Conservation (phyloP, 129 eudicot species). For the Artemisia argyi region DNA sequence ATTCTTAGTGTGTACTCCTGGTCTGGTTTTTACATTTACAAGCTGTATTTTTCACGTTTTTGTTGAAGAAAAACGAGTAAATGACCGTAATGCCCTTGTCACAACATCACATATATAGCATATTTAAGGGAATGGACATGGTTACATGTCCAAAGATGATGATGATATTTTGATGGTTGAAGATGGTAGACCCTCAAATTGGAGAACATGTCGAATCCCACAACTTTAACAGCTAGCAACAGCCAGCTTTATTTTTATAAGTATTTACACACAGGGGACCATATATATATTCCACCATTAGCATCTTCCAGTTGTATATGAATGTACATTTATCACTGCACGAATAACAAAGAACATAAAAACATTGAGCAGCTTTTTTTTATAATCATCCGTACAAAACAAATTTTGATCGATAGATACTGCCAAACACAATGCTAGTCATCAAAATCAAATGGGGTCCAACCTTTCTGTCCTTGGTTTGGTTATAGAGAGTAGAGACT, state of each 20-base stretch:
- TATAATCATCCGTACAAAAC: conserved; percentile 29
- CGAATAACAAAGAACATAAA: conserved; percentile 4
- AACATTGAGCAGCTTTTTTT: conserved; percentile 22
- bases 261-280: conserved; percentile 17
- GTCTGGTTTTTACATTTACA: no score
- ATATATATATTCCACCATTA: conserved; percentile 24
- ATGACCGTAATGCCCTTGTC: not conserved
- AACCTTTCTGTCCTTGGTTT: not conserved
- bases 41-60: no score
- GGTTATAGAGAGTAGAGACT: no score
- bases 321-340: conserved; percentile 25
- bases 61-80: not conserved
- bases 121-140: conserved; percentile 22
- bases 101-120: not conserved
- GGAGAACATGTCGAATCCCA: conserved; percentile 12
- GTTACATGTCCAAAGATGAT: conserved; percentile 11
- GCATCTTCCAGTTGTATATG: conserved; percentile 30
- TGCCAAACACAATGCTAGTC: conserved; percentile 15
- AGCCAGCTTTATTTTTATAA: conserved; percentile 24
- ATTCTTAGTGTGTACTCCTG: no score
- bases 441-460: conserved; percentile 22
- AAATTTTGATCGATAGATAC: conserved; percentile 17
- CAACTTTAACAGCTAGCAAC: conserved; percentile 28
- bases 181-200: conserved; percentile 15
- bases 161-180: not conserved